These are phyloP conservation scores for Chrysopogon serrulatus DNA, from an alignment of 176 grass and related monocot species.

Conservation along the genomic window DNA sequence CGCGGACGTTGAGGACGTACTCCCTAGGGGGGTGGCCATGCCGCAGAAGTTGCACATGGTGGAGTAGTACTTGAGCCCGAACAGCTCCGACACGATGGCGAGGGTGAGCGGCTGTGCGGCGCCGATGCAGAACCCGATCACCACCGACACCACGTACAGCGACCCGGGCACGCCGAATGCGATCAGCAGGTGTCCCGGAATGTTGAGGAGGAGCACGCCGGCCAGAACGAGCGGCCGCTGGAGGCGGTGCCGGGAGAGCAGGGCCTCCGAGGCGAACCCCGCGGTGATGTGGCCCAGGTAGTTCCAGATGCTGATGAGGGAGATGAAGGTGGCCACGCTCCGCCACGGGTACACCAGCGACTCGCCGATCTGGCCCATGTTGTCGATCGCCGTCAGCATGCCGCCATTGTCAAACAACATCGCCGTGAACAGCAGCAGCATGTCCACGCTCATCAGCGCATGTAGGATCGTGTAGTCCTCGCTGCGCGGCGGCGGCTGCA, in stretches of 20 bases:
- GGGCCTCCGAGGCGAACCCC: slow-evolving; percentile 37
- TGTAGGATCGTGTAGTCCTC: slow-evolving; percentile 87
- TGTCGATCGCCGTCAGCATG: slow-evolving; percentile 62
- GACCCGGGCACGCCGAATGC: slow-evolving; percentile 33
- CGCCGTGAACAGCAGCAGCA: slow-evolving; percentile 59
- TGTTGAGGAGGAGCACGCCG: slow-evolving; percentile 15
- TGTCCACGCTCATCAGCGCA: slow-evolving; percentile 74
- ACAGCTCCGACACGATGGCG: slow-evolving; percentile 41
- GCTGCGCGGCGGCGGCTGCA: slow-evolving; percentile 40
- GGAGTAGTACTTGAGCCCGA: slow-evolving; percentile 44
- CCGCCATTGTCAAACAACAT: slow-evolving; percentile 46
- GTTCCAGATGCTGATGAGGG: slow-evolving; percentile 59
- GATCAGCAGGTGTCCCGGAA: slow-evolving; percentile 29
- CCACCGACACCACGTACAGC: slow-evolving; percentile 32
- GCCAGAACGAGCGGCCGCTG: slow-evolving; percentile 29
- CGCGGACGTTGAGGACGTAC: slow-evolving; percentile 48
- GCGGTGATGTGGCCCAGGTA: slow-evolving; percentile 39
- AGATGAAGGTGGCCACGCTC: slow-evolving; percentile 47
- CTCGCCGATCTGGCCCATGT: slow-evolving; percentile 66
- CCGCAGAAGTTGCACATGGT: slow-evolving; percentile 40
- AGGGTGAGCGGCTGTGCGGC: slow-evolving; percentile 31
- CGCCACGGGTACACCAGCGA: slow-evolving; percentile 41
- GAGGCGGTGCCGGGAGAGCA: background rate
- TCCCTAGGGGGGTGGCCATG: slow-evolving; percentile 31
- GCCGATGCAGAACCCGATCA: slow-evolving; percentile 48